Evolutionary conservation across 495 filamentous ascomycete species (phyloP), one percentile per base, ranked within the genome.

Genomic region (Xylaria palmicola): DNA sequence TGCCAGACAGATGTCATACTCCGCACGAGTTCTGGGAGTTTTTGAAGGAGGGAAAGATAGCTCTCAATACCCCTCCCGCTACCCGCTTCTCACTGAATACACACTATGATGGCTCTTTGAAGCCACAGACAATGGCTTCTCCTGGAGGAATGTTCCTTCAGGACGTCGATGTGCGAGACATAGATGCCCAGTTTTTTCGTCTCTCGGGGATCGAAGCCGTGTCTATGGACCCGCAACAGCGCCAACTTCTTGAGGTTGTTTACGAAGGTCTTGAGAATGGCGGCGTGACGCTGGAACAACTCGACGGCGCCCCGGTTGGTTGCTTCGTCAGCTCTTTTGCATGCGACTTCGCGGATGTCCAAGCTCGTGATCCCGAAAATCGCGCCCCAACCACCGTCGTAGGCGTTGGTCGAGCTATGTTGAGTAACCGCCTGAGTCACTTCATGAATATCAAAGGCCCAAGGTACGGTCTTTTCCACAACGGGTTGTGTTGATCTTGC

Each of bases 251-350:
- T 7, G 83, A 89, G 36, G 91, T 87, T 41, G 87, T 88, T 0
- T 93, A 91, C 63, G 90, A 93, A 64, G 88, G 90, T 1, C 79
- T 95, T 1, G 91, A 95, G 69, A 90, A 88, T 80, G 88, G 89
- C 15, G 91, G 91, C 0, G 87, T 91, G 58, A 82, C 86, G 41
- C 88, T 89, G 0, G 86, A 90, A 2, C 84, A 83, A 1, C 85
- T 90, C 2, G 85, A 74, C 62, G 81, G 87, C 15, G 82, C 89
- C 70, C 78, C 87, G 4, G 84, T 92, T 32, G 90, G 89, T 22
- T 88, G 89, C 15, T 92, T 92, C 73, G 87, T 92, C 63, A 90
- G 90, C 34, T 87, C 89, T 63, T 88, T 87, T 4, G 89, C 86
- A 65, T 86, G 89, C 44, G 90, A 93, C 62, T 92, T 89, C 69